Evolutionary conservation across 1,284 basidiomycete genomes (phyloP).

Genomic region (Ustilago shanxiensis): DNA sequence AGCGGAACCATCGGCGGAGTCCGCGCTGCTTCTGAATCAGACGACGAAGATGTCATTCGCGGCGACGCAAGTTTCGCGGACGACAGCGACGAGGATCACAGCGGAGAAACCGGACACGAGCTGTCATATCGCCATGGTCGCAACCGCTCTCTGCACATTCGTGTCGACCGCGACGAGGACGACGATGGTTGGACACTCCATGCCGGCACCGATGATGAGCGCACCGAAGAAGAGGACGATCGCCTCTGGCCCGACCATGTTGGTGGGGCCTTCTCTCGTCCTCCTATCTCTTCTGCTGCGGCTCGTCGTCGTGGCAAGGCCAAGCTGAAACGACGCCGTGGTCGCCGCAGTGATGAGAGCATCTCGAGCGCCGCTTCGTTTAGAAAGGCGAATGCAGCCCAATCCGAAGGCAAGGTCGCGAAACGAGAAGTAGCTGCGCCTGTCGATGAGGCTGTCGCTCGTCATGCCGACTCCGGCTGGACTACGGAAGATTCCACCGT

Average conservation of each 20-base stretch:
- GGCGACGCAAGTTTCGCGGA: slow-evolving; percentile 4
- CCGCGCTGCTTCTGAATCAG: slow-evolving; percentile 42
- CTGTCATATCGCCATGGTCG: background rate
- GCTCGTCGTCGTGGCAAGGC: slow-evolving; percentile 30
- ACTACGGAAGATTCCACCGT: slow-evolving; percentile 34
- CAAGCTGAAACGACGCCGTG: slow-evolving; percentile 32
- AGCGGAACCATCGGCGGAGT: slow-evolving; percentile 59
- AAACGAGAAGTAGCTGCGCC: slow-evolving; percentile 10
- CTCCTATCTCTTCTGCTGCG: slow-evolving; percentile 8
- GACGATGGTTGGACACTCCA: slow-evolving; percentile 27
- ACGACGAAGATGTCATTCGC: slow-evolving; percentile 18
- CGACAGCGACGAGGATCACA: slow-evolving; percentile 10
- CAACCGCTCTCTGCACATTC: background rate
- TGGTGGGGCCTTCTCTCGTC: slow-evolving; percentile 57
- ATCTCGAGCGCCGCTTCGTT: slow-evolving; percentile 20
- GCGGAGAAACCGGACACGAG: background rate
- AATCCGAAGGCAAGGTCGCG: slow-evolving; percentile 29
- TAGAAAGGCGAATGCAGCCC: slow-evolving; percentile 9
- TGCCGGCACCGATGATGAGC: slow-evolving; percentile 28
- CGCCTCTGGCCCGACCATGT: slow-evolving; percentile 50
- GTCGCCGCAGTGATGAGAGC: slow-evolving; percentile 31
- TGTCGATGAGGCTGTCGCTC: slow-evolving; percentile 9
- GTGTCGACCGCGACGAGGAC: slow-evolving; percentile 21
- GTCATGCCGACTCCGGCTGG: slow-evolving; percentile 41
- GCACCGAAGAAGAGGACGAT: slow-evolving; percentile 34